Conservation (phyloP, 2,329 filamentous ascomycete genomes). For the Cladorrhinum sp. region DNA sequence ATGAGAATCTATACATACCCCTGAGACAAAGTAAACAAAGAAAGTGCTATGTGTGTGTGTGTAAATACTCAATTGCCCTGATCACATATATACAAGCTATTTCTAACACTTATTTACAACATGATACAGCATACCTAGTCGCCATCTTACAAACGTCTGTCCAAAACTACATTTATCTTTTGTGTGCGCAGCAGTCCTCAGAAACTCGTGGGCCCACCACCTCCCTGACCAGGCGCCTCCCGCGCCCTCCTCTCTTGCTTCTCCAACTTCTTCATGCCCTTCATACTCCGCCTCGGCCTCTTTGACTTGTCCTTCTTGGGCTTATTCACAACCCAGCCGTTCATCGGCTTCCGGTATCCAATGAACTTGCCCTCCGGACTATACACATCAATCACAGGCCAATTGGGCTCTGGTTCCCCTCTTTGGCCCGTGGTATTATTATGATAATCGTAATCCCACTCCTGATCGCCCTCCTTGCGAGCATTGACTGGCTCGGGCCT, state of each 20-base stretch:
- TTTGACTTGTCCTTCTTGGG: constrained; percentile 47
- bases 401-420: constrained; percentile 38
- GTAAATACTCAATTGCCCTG: too few relatives aligned
- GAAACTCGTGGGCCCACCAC: background rate
- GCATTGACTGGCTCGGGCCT: constrained; percentile 24
- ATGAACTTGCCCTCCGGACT: constrained; percentile 82
- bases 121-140: background rate
- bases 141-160: background rate
- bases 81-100: too few relatives aligned
- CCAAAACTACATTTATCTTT: background rate
- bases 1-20: background rate
- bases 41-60: too few relatives aligned
- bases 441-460: constrained; percentile 7
- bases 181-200: background rate
- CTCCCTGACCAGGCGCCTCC: background rate
- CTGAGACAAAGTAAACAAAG: too few relatives aligned
- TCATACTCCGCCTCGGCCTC: constrained; percentile 69
- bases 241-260: constrained; percentile 35
- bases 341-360: constrained; percentile 63
- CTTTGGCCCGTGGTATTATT: constrained; percentile 14
- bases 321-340: constrained; percentile 64
- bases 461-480: background rate
- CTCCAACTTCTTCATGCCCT: constrained; percentile 52
- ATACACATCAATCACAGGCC: constrained; percentile 79
- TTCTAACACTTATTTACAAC: background rate